A percentile compares a stretch with the other conserved stretches of the same genome.
phyloP scores from a whole-genome alignment of 495 filamentous ascomycete genomes.

The Lophium mytilinum region DNA sequence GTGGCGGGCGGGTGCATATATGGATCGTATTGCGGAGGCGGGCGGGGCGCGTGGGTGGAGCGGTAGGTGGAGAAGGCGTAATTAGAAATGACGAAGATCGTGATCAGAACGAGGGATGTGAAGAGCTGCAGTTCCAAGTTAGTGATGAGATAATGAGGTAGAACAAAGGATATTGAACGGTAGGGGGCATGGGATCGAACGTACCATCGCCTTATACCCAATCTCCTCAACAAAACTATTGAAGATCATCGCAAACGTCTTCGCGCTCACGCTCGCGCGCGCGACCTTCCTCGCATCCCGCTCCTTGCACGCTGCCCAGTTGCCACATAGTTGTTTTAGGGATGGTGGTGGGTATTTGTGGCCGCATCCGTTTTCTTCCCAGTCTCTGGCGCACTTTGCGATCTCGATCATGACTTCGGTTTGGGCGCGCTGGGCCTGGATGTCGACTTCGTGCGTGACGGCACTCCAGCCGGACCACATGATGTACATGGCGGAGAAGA shows the following conservation, averaged over 20 bases:
- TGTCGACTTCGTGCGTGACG: constrained; percentile 67
- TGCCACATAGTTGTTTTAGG: constrained; percentile 60
- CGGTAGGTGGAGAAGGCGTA: constrained; percentile 45
- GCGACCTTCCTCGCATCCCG: constrained; percentile 58
- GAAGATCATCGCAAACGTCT: constrained; percentile 74
- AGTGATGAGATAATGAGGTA: background rate
- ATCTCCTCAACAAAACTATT: constrained; percentile 65
- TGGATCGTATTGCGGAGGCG: constrained; percentile 5
- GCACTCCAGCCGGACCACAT: constrained; percentile 61
- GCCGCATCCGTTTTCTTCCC: constrained; percentile 63
- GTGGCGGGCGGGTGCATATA: constrained; percentile 29
- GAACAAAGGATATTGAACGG: background rate
- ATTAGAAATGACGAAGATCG: constrained; percentile 49
- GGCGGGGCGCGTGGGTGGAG: constrained; percentile 19
- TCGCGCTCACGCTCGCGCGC: constrained; percentile 59
- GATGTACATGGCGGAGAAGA: constrained; percentile 58
- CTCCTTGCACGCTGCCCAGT: constrained; percentile 84
- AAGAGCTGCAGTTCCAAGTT: background rate
- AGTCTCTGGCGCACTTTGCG: constrained; percentile 58
- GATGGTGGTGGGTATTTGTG: constrained; percentile 57
- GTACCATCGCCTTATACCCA: constrained; percentile 63
- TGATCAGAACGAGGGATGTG: constrained; percentile 34
- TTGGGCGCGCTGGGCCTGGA: constrained; percentile 55
- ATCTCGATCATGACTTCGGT: constrained; percentile 64
- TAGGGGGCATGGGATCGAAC: constrained; percentile 20